Conservation (phyloP, 2,329 filamentous ascomycete species). For the Sclerotinia spermophila region DNA sequence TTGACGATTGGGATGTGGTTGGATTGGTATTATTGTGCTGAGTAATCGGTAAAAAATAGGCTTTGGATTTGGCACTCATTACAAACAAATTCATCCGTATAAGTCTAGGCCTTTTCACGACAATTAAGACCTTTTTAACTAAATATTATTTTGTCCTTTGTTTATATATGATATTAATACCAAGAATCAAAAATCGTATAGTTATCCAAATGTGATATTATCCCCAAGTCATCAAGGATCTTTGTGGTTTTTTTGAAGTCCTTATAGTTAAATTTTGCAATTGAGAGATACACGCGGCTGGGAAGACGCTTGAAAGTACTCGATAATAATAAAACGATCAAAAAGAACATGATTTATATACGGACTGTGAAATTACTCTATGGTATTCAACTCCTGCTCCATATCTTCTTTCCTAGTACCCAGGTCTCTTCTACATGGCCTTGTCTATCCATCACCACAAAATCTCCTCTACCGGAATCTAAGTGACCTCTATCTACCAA, state of each 20-base stretch:
- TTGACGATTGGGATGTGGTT: not conserved
- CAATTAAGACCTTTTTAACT: not conserved
- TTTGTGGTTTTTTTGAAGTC: not conserved
- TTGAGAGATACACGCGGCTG: not conserved
- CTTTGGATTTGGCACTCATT: not conserved
- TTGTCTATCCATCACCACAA: constrained; percentile 30
- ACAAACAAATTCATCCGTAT: not conserved
- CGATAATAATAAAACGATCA: too few species aligned
- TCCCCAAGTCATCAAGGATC: not conserved
- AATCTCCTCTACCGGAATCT: constrained; percentile 32
- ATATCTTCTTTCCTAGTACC: constrained; percentile 29
- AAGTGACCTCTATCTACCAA: constrained; percentile 30
- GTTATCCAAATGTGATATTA: not conserved
- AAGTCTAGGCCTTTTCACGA: not conserved
- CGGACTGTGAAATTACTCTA: not conserved
- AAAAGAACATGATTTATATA: not conserved
- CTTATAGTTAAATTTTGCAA: not conserved
- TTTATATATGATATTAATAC: not conserved
- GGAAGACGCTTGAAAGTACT: not conserved
- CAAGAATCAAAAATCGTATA: not conserved
- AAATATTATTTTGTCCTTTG: not conserved
- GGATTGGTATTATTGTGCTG: not conserved
- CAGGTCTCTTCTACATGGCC: constrained; percentile 31
- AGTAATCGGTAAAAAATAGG: not conserved
- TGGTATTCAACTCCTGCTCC: not conserved